Percentiles rank a stretch among this genome's conserved stretches.
Conservation (phyloP, 495 filamentous ascomycete genomes). For the Daldinia grandis region DNA sequence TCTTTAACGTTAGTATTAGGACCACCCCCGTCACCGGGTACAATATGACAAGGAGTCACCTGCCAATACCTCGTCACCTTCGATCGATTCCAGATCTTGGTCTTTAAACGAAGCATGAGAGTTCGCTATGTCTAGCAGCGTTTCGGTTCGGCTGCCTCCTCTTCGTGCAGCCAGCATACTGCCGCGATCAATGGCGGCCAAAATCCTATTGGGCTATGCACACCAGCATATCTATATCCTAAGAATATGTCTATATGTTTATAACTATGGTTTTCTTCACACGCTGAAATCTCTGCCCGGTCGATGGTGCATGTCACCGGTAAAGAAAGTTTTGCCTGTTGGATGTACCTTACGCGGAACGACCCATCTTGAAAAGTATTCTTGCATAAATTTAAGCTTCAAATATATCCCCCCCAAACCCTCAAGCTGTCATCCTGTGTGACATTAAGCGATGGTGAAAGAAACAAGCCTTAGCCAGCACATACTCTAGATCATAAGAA, state of each 20-base stretch:
- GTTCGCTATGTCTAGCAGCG: neutral
- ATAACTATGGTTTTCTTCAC: conserved; percentile 4
- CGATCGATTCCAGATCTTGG: conserved; percentile 16
- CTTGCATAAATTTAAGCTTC: conserved; percentile 39
- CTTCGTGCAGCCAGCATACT: conserved; percentile 13
- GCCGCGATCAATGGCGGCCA: conserved; percentile 3
- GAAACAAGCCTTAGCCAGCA: conserved; percentile 3
- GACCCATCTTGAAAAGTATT: conserved; percentile 22
- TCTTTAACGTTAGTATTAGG: neutral
- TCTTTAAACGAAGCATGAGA: conserved; percentile 5
- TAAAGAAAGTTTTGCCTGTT: conserved; percentile 14
- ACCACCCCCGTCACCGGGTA: conserved; percentile 6
- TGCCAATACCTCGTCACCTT: conserved; percentile 1
- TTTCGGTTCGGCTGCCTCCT: neutral
- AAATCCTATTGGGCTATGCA: conserved; percentile 25
- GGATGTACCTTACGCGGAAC: conserved; percentile 23
- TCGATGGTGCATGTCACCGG: conserved; percentile 19
- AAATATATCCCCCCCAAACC: conserved; percentile 18
- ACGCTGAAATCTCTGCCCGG: conserved; percentile 19
- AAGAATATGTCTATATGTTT: neutral
- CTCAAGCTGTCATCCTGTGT: conserved; percentile 18
- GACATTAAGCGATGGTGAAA: conserved; percentile 17
- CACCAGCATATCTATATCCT: neutral
- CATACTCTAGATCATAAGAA: conserved; percentile 8
- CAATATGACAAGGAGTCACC: conserved; percentile 3